phyloP scores from a whole-genome alignment of 164 flowering plant species.

The Taxillus chinensis region DNA sequence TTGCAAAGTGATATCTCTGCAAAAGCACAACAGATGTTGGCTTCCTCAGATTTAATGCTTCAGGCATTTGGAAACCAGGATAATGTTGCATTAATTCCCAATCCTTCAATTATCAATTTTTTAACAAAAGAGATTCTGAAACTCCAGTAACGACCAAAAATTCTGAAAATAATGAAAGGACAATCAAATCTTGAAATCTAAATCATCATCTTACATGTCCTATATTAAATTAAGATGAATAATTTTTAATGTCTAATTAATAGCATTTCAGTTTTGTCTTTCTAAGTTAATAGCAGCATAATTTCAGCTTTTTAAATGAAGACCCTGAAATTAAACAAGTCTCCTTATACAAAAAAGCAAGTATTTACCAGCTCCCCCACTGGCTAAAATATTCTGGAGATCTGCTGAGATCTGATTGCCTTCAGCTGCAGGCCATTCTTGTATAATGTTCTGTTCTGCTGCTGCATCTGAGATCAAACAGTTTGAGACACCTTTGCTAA shows the following conservation, averaged over 20 bases:
- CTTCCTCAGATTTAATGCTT: conserved; percentile 3
- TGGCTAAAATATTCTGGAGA: conserved; percentile 12
- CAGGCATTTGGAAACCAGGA: conserved; percentile 1
- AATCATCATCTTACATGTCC: not conserved
- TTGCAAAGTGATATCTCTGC: conserved; percentile 52
- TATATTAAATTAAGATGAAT: not conserved
- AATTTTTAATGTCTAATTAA: no score
- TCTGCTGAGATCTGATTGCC: conserved; percentile 14
- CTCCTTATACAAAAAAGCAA: conserved; percentile 4
- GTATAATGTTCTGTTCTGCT: conserved; percentile 13
- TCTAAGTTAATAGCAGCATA: not conserved
- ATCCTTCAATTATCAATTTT: no score
- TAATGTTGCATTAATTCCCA: no score
- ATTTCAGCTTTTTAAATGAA: not conserved
- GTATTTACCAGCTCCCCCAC: conserved; percentile 43
- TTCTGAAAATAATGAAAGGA: not conserved
- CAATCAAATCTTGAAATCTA: not conserved
- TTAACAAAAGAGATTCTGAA: not conserved
- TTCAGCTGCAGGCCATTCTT: conserved; percentile 10
- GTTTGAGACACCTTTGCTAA: conserved; percentile 17
- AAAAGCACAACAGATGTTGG: conserved; percentile 10
- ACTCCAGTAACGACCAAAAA: not conserved
- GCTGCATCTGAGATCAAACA: conserved; percentile 15
- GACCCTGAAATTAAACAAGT: not conserved
- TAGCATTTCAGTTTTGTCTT: no score